Percentiles rank a stretch among this genome's conserved stretches.
These are phyloP conservation scores for Cyberlindnera samutprakarnensis DNA, from an alignment of 805 yeast species.

Conservation along the genomic window DNA sequence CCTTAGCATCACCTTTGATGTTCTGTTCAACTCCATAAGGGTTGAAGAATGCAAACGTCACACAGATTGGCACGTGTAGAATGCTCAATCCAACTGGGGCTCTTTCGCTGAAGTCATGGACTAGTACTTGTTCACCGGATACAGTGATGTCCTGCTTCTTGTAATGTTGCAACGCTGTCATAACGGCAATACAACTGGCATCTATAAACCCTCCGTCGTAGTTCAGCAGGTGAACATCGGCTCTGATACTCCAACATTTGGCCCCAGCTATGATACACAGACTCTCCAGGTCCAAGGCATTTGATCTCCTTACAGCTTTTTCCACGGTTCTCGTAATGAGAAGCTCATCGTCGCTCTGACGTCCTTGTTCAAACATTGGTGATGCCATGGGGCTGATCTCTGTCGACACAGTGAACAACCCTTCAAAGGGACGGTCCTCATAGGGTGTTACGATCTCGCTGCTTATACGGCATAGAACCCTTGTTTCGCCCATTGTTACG, in stretches of 20 bases:
- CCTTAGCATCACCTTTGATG: constrained; percentile 58
- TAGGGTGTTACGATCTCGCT: constrained; percentile 73
- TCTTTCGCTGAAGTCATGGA: constrained; percentile 70
- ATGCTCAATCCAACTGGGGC: constrained; percentile 83
- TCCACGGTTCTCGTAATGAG: constrained; percentile 78
- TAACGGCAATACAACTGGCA: constrained; percentile 83
- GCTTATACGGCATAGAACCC: constrained; percentile 62
- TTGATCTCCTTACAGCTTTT: constrained; percentile 84
- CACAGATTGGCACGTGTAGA: constrained; percentile 83
- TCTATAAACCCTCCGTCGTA: constrained; percentile 93
- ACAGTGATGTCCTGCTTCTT: constrained; percentile 78
- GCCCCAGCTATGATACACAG: constrained; percentile 87
- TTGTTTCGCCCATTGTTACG: constrained; percentile 68
- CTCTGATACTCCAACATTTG: constrained; percentile 86
- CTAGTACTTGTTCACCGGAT: constrained; percentile 51
- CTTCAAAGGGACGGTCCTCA: constrained; percentile 93
- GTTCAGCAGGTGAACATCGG: constrained; percentile 81
- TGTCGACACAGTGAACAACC: constrained; percentile 73
- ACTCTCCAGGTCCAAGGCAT: constrained; percentile 85
- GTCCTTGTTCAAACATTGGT: constrained; percentile 67
- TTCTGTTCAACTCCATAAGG: constrained; percentile 58
- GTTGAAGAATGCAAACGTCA: constrained; percentile 81
- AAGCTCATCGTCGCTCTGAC: constrained; percentile 72
- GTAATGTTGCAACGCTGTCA: constrained; percentile 78
- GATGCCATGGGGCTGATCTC: constrained; percentile 90